Evolutionary conservation across 805 yeast species (phyloP), one percentile per base, ranked within the genome.

Genomic region (Candida oleophila): DNA sequence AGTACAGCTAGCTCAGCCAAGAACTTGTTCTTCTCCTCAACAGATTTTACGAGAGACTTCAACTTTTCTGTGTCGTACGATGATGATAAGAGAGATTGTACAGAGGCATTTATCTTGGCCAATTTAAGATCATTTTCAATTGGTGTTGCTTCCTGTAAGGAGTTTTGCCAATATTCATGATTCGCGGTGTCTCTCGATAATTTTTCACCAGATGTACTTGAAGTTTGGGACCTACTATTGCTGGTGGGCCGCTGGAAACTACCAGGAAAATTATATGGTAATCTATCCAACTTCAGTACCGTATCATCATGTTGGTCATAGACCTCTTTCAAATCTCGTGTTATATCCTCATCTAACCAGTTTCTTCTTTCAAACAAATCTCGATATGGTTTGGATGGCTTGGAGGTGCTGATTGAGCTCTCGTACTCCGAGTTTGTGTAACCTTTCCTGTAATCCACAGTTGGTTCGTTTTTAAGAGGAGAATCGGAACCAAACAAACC

Each of bases 391-490:
- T 33, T 21, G n/a, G 43, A 39, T 9, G 42, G 42, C 11, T 36
- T 16, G 3, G 43, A 28, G 4, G 43, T 28, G n/a, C 28, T 42
- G n/a, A 19, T 32, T 3, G 38, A 25, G 38, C 30, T 25, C 15
- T 44, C 38, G 16, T 42, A 34, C 19, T 42, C 39, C 8, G 39
- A 33, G 28, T 20, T 19, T 9, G 11, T n/a, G 16, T 25, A 41
- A 5, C 4, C 14, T 38, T 59, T 45, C 44, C 65, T 59, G 49
- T 66, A 68, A 47, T 66, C 69, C 5, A 66, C 59, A 3, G 73
- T 68, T 2, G 70, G 70, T 42, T 66, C 71, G 47, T 66, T 65
- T 18, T 55, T 50, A 35, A 66, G 49, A 5, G 62, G 58, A 2
- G 58, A 43, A 3, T 61, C 25, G 1, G 49, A 44, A 11, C 56